phyloP scores from a whole-genome alignment of 202 grass and related monocot genomes.

The Panicum hallii region DNA sequence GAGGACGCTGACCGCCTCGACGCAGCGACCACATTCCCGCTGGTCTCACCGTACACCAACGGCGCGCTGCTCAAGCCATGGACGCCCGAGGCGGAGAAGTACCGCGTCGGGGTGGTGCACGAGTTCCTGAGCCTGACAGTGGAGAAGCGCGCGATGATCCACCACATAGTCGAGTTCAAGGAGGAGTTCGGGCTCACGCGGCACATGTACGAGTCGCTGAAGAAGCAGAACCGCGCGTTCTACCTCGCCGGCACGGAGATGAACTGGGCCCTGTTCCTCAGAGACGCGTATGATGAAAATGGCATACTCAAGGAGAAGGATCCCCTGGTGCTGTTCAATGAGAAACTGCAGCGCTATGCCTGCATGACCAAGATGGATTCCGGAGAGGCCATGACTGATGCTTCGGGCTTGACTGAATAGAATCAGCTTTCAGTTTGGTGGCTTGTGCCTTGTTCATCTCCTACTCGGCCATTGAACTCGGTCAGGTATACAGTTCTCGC shows the following conservation, averaged over 20 bases:
- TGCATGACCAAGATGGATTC: slow-evolving; percentile 55
- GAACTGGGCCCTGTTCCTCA: slow-evolving; percentile 91
- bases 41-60: slow-evolving; percentile 82
- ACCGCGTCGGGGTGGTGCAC: slow-evolving; percentile 81
- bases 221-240: slow-evolving; percentile 79
- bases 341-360: slow-evolving; percentile 74
- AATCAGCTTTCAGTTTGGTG: neutral
- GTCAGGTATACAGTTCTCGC: neutral
- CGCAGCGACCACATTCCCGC: slow-evolving; percentile 68
- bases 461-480: neutral
- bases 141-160: slow-evolving; percentile 87
- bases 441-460: neutral
- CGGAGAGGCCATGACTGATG: neutral
- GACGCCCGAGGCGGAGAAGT: slow-evolving; percentile 83
- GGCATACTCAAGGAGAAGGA: slow-evolving; percentile 81
- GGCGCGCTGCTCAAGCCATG: slow-evolving; percentile 67
- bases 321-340: slow-evolving; percentile 72
- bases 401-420: neutral
- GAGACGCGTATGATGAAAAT: slow-evolving; percentile 63
- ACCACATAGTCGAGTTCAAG: slow-evolving; percentile 96
- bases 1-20: slow-evolving; percentile 69
- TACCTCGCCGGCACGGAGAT: slow-evolving; percentile 92
- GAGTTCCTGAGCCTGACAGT: slow-evolving; percentile 84
- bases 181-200: slow-evolving; percentile 80
- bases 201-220: slow-evolving; percentile 74